Conservation (phyloP, 441 rosid genomes). For the Erodium chrysanthum region DNA sequence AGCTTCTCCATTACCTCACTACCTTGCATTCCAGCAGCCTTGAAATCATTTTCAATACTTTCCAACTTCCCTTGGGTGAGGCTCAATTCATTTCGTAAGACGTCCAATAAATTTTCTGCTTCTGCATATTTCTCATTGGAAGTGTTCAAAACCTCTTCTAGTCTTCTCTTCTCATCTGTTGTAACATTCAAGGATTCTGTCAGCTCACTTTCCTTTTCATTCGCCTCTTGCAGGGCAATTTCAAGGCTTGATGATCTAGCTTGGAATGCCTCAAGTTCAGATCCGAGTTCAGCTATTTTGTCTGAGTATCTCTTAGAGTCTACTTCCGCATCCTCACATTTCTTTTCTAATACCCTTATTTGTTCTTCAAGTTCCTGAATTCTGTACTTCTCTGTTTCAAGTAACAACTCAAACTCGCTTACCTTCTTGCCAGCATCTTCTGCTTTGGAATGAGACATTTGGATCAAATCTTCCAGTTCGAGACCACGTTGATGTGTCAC, state of each 20-base stretch:
- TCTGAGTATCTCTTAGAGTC: constrained; percentile 39
- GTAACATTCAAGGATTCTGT: constrained; percentile 43
- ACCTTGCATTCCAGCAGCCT: constrained; percentile 53
- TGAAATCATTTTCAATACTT: constrained; percentile 53
- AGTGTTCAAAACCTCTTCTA: constrained; percentile 46
- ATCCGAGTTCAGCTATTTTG: constrained; percentile 50
- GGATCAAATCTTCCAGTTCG: constrained; percentile 76
- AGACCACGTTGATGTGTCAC: constrained; percentile 68
- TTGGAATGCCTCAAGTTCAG: constrained; percentile 65
- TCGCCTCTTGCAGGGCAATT: constrained; percentile 48
- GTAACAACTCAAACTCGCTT: constrained; percentile 76
- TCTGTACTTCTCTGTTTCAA: constrained; percentile 72
- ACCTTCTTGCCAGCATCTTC: constrained; percentile 66
- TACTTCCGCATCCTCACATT: constrained; percentile 49
- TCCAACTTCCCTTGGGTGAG: constrained; percentile 53
- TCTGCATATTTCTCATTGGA: constrained; percentile 48
- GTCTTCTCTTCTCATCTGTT: constrained; percentile 52
- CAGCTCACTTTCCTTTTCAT: constrained; percentile 54
- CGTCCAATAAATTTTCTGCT: constrained; percentile 55
- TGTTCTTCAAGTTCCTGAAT: constrained; percentile 93
- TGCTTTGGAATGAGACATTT: constrained; percentile 61
- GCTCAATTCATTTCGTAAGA: constrained; percentile 56
- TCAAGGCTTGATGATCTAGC: constrained; percentile 64
- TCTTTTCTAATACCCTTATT: constrained; percentile 53
- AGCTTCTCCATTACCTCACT: constrained; percentile 57